Evolutionary conservation across 2,329 filamentous ascomycete genomes (phyloP).

Genomic region (Chrysoporthe deuterocubensis): DNA sequence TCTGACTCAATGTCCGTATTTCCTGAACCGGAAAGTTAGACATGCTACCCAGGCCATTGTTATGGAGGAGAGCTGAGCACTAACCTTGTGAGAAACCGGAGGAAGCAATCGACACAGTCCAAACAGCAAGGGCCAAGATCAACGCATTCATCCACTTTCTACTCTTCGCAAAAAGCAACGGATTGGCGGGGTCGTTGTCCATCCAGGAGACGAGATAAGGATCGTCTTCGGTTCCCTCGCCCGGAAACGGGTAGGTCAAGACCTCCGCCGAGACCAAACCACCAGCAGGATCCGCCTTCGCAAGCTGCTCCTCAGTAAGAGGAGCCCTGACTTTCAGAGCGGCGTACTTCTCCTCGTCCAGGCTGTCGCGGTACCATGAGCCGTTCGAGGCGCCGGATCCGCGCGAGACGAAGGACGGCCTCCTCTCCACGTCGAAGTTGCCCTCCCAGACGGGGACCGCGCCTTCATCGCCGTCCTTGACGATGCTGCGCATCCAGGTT

Average conservation of each 20-base stretch:
- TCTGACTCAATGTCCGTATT: conserved; percentile 43
- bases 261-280: conserved; percentile 32
- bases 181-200: conserved; percentile 49
- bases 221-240: conserved; percentile 47
- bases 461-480: conserved; percentile 22
- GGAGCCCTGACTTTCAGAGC: conserved; percentile 26
- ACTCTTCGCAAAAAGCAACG: conserved; percentile 42
- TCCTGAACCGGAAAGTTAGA: conserved; percentile 33
- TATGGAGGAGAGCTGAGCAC: conserved; percentile 29
- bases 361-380: conserved; percentile 26
- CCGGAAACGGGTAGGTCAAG: conserved; percentile 44
- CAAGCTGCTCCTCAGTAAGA: conserved; percentile 29
- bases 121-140: conserved; percentile 45
- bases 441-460: conserved; percentile 29
- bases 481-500: conserved; percentile 28
- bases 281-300: conserved; percentile 25
- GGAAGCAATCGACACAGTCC: conserved; percentile 48
- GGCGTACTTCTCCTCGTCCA: conserved; percentile 29
- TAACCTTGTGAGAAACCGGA: conserved; percentile 40
- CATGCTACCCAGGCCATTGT: neutral
- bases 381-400: conserved; percentile 11
- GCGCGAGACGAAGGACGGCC: conserved; percentile 28
- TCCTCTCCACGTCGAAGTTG: conserved; percentile 31
- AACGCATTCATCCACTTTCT: conserved; percentile 47
- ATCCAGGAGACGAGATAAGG: conserved; percentile 51